Evolutionary conservation across 2,329 filamentous ascomycete species (phyloP), one percentile per base, ranked within the genome.

Genomic region (Fusarium begoniae): DNA sequence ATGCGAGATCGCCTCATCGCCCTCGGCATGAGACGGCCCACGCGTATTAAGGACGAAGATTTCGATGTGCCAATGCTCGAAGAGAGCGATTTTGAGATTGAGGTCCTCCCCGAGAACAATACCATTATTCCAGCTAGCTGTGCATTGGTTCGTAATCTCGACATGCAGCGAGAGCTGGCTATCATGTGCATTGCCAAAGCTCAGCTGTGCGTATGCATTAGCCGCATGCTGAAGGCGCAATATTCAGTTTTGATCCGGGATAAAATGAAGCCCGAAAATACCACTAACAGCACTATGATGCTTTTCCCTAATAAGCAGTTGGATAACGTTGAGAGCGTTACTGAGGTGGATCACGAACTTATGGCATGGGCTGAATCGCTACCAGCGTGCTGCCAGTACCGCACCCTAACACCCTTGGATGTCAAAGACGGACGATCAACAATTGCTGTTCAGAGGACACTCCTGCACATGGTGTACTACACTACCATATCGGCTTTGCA

Each of bases 1-100:
- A 98, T 98, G 90, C 92, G 95, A 62, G 96, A 98, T 82, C 93
- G 95, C 55, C 88, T 98, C 47, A 95, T 98, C 72, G 96, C 96
- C 5, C 86, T 98, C 18, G 96, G 96, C 63, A 98, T 98, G 95
- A 90, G 96, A 64, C 90, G 96, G 61, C 95, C 95, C 9, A 98
- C 95, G 44, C 89, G 95, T 60, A 97, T 98, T 82, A 97, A 97
- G 86, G 92, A 95, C 69, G 94, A 96, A 78, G 95, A 98, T 81
- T 98, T 94, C 80, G 94, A 98, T 79, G 95, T 98, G 37, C 94
- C 95, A 2, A 96, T 98, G 94, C 87, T 98, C 57, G 91, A 90
- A 20, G 86, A 96, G 75, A 87, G 90, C 74, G 96, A 98, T 80
- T 98, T 98, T 79, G 94, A 98, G 78, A 91, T 94, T 73, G 87